Conservation (phyloP, 2,329 filamentous ascomycete genomes). For the Pyrenophora tritici-repentis region DNA sequence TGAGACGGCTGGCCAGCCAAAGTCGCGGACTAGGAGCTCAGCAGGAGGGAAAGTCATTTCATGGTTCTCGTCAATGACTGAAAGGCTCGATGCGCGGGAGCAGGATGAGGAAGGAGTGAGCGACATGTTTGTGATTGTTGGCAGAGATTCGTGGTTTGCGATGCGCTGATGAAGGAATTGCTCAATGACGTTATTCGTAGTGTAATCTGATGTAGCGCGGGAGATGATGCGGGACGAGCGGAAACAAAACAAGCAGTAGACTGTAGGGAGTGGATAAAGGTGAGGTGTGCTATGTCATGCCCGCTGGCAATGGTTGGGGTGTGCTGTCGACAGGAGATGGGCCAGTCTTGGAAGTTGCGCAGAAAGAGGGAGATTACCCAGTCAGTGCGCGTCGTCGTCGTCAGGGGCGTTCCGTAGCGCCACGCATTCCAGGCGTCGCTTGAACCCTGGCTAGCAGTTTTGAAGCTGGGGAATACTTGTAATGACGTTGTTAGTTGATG, state of each 20-base stretch:
- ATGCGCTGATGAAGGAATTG: slow-evolving; percentile 9
- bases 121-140: slow-evolving; percentile 12
- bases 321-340: background rate
- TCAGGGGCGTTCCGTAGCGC: slow-evolving; percentile 19
- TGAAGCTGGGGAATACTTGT: slow-evolving; percentile 6
- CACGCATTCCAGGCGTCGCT: slow-evolving; percentile 13
- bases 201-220: background rate
- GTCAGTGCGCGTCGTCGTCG: slow-evolving; percentile 13
- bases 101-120: slow-evolving; percentile 6
- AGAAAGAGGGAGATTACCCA: slow-evolving; percentile 5
- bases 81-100: slow-evolving; percentile 16
- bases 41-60: slow-evolving; percentile 9
- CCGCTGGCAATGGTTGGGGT: slow-evolving; percentile 4
- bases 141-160: slow-evolving; percentile 3
- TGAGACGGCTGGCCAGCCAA: slow-evolving; percentile 29
- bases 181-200: slow-evolving; percentile 1
- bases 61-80: slow-evolving; percentile 19
- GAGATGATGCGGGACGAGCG: background rate
- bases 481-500: slow-evolving; percentile 17
- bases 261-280: background rate
- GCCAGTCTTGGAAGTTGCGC: slow-evolving; percentile 13
- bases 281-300: slow-evolving; percentile 9
- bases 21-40: slow-evolving; percentile 26
- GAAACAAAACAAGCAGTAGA: background rate
- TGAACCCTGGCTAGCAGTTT: background rate